Base-by-base conservation (phyloP, 352 stramenopile species). In the Phytophthora hybrid region DNA sequence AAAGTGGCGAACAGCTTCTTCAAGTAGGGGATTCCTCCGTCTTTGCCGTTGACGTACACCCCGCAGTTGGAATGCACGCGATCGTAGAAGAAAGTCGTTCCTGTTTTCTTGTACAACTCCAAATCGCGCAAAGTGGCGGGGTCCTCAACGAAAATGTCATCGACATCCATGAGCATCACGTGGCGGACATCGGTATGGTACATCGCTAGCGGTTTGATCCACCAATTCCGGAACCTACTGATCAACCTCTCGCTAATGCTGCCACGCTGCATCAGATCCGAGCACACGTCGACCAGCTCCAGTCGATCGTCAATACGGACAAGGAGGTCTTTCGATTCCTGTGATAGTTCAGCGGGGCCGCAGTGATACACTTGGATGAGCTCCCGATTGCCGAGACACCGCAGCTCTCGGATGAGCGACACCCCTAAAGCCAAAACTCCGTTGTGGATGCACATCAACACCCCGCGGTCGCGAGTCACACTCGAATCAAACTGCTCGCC, bases 121-220 rank as follows among this genome's bases (percentile, higher is more conserved):
- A 56, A 34, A 32, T 4, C 51, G 9, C 51, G 21, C 51, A 56
- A 34, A 34, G 14, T 37, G 1, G 49, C 49, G 6, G 51, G 51
- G 23, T 56, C 51, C 11, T 11, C 7, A 37, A 34, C 23, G 21
- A 56, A 34, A 56, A 56, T 56, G 23, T 56, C 51, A 11, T 56
- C 51, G 10, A 56, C 51, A 37, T 56, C 51, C 51, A 56, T 56
- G 21, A 56, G 51, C 19, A 56, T 56, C 51, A 56, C 51, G 21
- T 56, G 51, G 4, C 51, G 51, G 51, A 56, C 21, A 34, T 56
- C 51, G 51, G 51, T 56, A 19, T 56, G 51, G 51, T 56, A 56
- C 21, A 56, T 56, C 5, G 21, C 51, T 1, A 56, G 51, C 10
- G 19, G 21, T 34, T 34, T 56, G 11, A 56, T 56, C 21, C 51